Percentiles rank a stretch among this genome's conserved stretches.
These are phyloP conservation scores for Phytophthora podocarpi DNA, from an alignment of 352 stramenopile genomes.

Conservation along the genomic window DNA sequence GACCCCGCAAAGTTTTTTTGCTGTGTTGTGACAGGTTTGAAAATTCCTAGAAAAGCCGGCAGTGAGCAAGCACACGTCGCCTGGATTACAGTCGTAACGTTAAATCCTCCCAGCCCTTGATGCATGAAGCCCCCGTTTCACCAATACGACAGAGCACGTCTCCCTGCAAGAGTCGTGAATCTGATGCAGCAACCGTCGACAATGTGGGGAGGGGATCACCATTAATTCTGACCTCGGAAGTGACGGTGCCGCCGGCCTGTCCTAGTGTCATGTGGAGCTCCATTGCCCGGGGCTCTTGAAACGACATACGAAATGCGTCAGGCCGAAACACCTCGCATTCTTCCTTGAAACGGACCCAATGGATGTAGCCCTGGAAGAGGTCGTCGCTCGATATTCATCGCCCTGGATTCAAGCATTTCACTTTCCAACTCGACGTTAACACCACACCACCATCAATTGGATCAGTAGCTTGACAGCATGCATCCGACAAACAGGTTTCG, in stretches of 20 bases:
- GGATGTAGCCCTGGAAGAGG: neutral
- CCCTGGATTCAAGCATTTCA: constrained; percentile 5
- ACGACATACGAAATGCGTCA: constrained; percentile 16
- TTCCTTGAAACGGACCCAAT: constrained; percentile 18
- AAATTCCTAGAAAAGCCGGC: too few species aligned
- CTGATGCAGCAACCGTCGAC: constrained; percentile 13
- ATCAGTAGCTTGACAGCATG: too few species aligned
- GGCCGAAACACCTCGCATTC: constrained; percentile 18
- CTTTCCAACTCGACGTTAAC: constrained; percentile 16
- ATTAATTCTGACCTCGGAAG: too few species aligned
- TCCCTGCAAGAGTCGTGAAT: constrained; percentile 13
- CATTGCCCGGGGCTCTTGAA: constrained; percentile 14
- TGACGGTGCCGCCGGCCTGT: constrained; percentile 7
- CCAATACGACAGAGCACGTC: constrained; percentile 10
- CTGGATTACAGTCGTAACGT: too few species aligned
- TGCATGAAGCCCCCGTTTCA: constrained; percentile 4
- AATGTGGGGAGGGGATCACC: constrained; percentile 4
- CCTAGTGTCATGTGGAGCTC: neutral
- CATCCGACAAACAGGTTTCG: constrained; percentile 4
- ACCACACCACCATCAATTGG: too few species aligned
- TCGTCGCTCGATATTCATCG: constrained; percentile 5
- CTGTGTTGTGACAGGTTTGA: too few species aligned
- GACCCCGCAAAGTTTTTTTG: too few species aligned
- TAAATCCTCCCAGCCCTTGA: too few species aligned
- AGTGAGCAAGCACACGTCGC: too few species aligned